Evolutionary conservation across 768 basidiomycete species (phyloP).

Genomic region (Hygrophorus russula): DNA sequence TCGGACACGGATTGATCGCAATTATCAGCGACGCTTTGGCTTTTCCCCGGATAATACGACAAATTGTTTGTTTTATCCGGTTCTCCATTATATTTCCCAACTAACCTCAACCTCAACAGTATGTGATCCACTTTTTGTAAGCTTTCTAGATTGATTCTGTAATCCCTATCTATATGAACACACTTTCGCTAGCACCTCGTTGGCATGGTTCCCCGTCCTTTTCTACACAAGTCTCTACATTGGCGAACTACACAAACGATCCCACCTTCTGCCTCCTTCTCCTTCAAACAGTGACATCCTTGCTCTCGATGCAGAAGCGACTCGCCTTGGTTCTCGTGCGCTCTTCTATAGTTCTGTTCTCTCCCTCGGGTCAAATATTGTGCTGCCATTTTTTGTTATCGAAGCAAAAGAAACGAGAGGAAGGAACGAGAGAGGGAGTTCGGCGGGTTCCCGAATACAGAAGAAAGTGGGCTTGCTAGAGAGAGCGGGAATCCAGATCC

Average conservation of each 20-base stretch:
- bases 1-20: slow-evolving; percentile 37
- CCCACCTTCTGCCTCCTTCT: slow-evolving; percentile 10
- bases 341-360: slow-evolving; percentile 69
- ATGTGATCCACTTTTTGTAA: slow-evolving; percentile 72
- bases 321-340: slow-evolving; percentile 74
- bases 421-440: neutral
- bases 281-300: slow-evolving; percentile 6
- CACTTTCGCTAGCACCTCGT: slow-evolving; percentile 47
- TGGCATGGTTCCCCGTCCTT: slow-evolving; percentile 88
- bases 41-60: slow-evolving; percentile 64
- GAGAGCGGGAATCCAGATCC: slow-evolving; percentile 30
- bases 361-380: slow-evolving; percentile 52
- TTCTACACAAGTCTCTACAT: slow-evolving; percentile 86
- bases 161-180: neutral
- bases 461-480: no score
- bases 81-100: neutral
- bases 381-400: slow-evolving; percentile 58
- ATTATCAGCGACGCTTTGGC: slow-evolving; percentile 61
- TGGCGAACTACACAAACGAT: slow-evolving; percentile 70
- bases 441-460: neutral
- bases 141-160: slow-evolving; percentile 13
- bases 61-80: slow-evolving; percentile 49
- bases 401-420: slow-evolving; percentile 13
- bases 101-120: slow-evolving; percentile 29
- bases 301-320: slow-evolving; percentile 52